These are phyloP conservation scores for Didymella pomorum DNA, from an alignment of 2,329 filamentous ascomycete genomes.

Conservation along the genomic window DNA sequence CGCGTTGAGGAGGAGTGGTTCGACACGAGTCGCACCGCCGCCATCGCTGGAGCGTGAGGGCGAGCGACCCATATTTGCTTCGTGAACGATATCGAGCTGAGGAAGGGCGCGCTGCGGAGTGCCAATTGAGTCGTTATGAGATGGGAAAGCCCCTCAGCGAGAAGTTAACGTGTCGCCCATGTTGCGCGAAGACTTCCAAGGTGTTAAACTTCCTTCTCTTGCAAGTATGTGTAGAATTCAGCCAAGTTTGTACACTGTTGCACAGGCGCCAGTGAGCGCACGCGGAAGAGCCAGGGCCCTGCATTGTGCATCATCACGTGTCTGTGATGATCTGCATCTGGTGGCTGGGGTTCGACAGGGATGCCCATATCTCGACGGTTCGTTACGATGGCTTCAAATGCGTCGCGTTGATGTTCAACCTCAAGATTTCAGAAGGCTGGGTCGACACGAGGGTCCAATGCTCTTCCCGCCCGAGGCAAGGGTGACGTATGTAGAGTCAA, in stretches of 20 bases:
- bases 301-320: conserved; percentile 43
- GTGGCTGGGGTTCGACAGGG: conserved; percentile 13
- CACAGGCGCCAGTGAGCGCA: conserved; percentile 23
- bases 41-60: conserved; percentile 49
- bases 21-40: conserved; percentile 42
- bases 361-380: not conserved
- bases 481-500: conserved; percentile 11
- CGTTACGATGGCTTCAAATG: not conserved
- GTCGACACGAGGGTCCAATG: not conserved
- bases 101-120: conserved; percentile 3
- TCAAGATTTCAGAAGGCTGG: not conserved
- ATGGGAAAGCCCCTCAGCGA: conserved; percentile 19
- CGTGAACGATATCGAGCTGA: not conserved
- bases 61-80: conserved; percentile 43
- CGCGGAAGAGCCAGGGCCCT: conserved; percentile 24
- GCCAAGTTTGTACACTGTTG: conserved; percentile 22
- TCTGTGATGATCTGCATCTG: conserved; percentile 13
- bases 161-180: conserved; percentile 19
- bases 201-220: conserved; percentile 1
- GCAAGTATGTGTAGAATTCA: conserved; percentile 6
- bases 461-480: not conserved
- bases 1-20: conserved; percentile 48
- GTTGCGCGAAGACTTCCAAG: conserved; percentile 16
- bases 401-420: not conserved
- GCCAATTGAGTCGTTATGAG: conserved; percentile 16